Conservation (phyloP, 768 basidiomycete genomes). For the Trametopsis cervina region DNA sequence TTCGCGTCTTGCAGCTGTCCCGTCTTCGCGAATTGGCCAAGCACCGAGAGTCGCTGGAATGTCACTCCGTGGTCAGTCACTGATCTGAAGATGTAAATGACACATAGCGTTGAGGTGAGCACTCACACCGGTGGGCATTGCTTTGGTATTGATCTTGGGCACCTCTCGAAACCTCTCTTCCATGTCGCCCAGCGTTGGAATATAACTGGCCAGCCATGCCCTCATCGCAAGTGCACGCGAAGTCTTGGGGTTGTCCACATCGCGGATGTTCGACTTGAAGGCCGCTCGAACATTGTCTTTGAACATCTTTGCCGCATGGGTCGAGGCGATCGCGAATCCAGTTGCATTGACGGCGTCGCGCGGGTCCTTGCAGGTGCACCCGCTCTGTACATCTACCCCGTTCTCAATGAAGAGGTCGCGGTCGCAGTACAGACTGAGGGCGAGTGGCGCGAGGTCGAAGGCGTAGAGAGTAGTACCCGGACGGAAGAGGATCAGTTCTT, state of each 20-base stretch:
- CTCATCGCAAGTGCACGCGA: conserved; percentile 15
- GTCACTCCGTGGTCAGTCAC: conserved; percentile 8
- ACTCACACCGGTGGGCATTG: conserved; percentile 30
- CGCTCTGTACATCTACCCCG: conserved; percentile 55
- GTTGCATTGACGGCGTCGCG: conserved; percentile 38
- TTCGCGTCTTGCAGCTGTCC: conserved; percentile 22
- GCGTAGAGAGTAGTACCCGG: conserved; percentile 38
- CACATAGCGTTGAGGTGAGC: not conserved
- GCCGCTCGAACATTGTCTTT: conserved; percentile 15
- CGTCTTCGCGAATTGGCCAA: conserved; percentile 16
- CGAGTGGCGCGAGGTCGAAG: conserved; percentile 47
- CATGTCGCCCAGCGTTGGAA: conserved; percentile 36
- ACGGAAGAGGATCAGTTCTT: conserved; percentile 40
- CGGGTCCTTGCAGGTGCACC: conserved; percentile 28
- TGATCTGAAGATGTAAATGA: not conserved
- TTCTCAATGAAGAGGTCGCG: conserved; percentile 36
- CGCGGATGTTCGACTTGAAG: conserved; percentile 17
- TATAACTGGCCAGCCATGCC: conserved; percentile 28
- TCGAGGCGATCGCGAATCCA: conserved; percentile 20
- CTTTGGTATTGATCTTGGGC: conserved; percentile 36
- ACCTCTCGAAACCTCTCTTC: conserved; percentile 36
- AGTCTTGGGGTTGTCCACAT: conserved; percentile 9
- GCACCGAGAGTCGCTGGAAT: conserved; percentile 13
- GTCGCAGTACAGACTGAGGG: conserved; percentile 40
- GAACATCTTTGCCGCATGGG: conserved; percentile 12